Base-by-base conservation (phyloP, 2,329 filamentous ascomycete species). In the Xylaria sp. region DNA sequence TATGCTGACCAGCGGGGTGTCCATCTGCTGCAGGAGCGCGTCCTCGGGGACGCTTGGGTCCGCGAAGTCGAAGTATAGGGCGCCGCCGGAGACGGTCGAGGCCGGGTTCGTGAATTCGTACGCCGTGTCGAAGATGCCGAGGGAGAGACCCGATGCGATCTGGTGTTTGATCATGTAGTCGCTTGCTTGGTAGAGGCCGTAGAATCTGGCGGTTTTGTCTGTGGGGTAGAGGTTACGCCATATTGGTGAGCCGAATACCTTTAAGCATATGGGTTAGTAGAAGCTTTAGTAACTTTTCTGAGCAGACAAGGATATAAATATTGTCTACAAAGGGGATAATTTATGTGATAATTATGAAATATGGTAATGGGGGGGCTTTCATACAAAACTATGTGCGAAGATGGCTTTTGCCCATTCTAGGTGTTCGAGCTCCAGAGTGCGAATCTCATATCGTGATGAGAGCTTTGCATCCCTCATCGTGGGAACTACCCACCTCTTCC, bases 311-410 rank as follows among this genome's bases (percentile, higher is more conserved):
- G 9, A 16, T 18, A 60, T 13, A 21, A 42, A 10, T 40, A 42
- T 42, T 12, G 2, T 8, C 8, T 10, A 13, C 21, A 18, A 18
- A n/a, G n/a, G 23, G 10, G 9, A 54, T 29, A 23, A 21, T 21
- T n/a, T 10, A 1, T 21, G 6, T n/a, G 54, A 25, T 1, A 40
- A 5, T 32, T 21, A 18, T 60, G 2, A 54, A 27, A 6, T 21
- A 37, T 37, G 47, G 50, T 16, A 18, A 40, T 25, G 25, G 8
- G 23, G 35, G 58, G 6, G 2, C 23, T 50, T 54, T n/a, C 63
- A 9, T 66, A 69, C 68, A 53, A 64, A 63, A 53, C 68, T 70
- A 57, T 70, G 65, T 55, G 68, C 68, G 21, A 70, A 65, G 12
- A 70, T 1, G 4, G 65, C 68, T 57, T 68, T 68, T n/a, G 65